These are phyloP conservation scores for Mortierella sp. DNA, from an alignment of 371 early-diverging fungal genomes.

Conservation along the genomic window DNA sequence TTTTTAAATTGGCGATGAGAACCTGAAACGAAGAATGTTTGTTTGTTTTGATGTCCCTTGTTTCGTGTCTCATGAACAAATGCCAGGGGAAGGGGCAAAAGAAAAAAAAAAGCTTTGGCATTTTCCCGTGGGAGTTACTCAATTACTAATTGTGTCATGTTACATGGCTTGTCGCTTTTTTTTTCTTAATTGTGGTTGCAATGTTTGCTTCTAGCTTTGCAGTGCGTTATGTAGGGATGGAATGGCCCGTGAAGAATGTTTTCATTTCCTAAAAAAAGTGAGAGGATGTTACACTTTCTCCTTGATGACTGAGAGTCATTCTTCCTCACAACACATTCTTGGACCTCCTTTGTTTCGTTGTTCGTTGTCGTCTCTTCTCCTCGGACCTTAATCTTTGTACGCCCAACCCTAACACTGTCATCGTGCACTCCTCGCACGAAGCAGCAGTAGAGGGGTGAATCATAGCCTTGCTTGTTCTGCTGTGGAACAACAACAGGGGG, in stretches of 20 bases:
- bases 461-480: neutral
- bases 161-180: too few species aligned
- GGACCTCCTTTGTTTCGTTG: too few species aligned
- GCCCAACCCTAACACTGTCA: neutral
- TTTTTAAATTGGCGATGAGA: neutral
- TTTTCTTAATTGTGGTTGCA: too few species aligned
- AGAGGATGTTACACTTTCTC: neutral
- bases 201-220: too few species aligned
- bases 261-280: neutral
- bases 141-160: too few species aligned
- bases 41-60: neutral
- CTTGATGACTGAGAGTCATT: neutral
- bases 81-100: neutral
- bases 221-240: too few species aligned
- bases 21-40: constrained; percentile 8
- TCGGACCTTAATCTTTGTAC: neutral
- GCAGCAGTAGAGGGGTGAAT: neutral
- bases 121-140: too few species aligned
- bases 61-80: neutral
- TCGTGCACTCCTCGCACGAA: neutral
- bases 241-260: neutral
- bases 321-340: neutral
- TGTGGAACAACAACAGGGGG: neutral
- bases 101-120: too few species aligned
- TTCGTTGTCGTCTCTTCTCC: too few species aligned